Evolutionary conservation across 345 rosid species (phyloP).

Genomic region (Citrus glauca): DNA sequence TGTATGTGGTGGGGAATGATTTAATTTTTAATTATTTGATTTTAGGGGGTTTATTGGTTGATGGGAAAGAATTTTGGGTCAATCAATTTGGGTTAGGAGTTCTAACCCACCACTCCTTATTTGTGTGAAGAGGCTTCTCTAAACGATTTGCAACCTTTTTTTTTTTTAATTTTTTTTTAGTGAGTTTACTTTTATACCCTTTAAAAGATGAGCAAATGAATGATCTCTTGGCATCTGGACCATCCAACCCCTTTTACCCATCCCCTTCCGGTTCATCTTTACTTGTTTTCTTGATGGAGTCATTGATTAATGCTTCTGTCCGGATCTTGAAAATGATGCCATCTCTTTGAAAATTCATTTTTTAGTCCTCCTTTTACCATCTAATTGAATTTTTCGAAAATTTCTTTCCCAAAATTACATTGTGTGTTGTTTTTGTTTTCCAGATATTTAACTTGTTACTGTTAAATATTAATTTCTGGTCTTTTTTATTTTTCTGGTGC

Average conservation of each 20-base stretch:
- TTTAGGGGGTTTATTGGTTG: not conserved
- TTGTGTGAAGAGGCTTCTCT: not conserved
- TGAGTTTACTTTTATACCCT: conserved; percentile 26
- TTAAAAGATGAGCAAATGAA: not conserved
- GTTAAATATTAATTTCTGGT: not conserved
- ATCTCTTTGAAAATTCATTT: not conserved
- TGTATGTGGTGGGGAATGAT: not conserved
- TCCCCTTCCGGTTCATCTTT: not conserved
- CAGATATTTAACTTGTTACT: not conserved
- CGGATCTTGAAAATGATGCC: conserved; percentile 6
- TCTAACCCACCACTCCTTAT: not conserved
- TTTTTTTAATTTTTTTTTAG: not conserved
- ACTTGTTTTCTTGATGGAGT: not conserved
- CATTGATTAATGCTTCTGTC: not conserved
- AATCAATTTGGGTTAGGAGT: not conserved
- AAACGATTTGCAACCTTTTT: not conserved
- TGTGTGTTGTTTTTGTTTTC: conserved; percentile 11
- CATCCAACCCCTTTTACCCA: not conserved
- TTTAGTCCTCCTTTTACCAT: not conserved
- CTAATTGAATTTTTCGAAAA: not conserved
- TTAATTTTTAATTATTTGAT: not conserved
- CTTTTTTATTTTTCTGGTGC: too few species aligned
- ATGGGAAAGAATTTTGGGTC: not conserved
- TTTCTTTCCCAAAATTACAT: not conserved
- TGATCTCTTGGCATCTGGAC: not conserved